phyloP scores from a whole-genome alignment of 2,329 filamentous ascomycete species.

The Zymoseptoria crescenta region DNA sequence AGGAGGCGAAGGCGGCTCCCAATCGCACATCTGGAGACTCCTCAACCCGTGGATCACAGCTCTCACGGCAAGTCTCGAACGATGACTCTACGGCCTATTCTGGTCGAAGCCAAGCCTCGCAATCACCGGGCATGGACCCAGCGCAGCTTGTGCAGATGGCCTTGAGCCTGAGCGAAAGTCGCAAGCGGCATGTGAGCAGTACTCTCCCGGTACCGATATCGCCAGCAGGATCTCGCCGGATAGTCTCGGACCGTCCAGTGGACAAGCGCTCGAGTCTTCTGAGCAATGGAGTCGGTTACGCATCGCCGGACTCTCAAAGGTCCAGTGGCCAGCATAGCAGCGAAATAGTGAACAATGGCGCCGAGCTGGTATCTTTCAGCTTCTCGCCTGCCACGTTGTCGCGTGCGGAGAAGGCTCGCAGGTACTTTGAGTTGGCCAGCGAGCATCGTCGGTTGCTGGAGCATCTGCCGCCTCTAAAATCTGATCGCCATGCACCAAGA shows the following conservation, averaged over 20 bases:
- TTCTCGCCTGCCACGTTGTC: slow-evolving; percentile 74
- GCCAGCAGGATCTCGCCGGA: slow-evolving; percentile 43
- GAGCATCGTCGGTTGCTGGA: slow-evolving; percentile 78
- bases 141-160: slow-evolving; percentile 90
- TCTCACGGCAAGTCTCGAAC: slow-evolving; percentile 20
- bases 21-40: slow-evolving; percentile 20
- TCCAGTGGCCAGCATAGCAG: slow-evolving; percentile 3
- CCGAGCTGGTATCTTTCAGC: slow-evolving; percentile 49
- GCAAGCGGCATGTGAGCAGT: slow-evolving; percentile 54
- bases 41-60: slow-evolving; percentile 22
- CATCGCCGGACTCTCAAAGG: slow-evolving; percentile 7
- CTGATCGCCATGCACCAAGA: slow-evolving; percentile 34
- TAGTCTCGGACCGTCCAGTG: slow-evolving; percentile 45
- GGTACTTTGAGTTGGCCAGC: slow-evolving; percentile 74
- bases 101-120: slow-evolving; percentile 1
- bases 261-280: slow-evolving; percentile 7
- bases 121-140: slow-evolving; percentile 60
- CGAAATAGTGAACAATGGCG: slow-evolving; percentile 3
- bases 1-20: slow-evolving; percentile 10
- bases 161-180: slow-evolving; percentile 75
- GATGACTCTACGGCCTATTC: slow-evolving; percentile 6
- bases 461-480: slow-evolving; percentile 64
- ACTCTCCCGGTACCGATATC: slow-evolving; percentile 45
- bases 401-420: slow-evolving; percentile 75
- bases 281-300: slow-evolving; percentile 3